phyloP scores from a whole-genome alignment of 1,139 yeast genomes.

The Candida neerlandica region DNA sequence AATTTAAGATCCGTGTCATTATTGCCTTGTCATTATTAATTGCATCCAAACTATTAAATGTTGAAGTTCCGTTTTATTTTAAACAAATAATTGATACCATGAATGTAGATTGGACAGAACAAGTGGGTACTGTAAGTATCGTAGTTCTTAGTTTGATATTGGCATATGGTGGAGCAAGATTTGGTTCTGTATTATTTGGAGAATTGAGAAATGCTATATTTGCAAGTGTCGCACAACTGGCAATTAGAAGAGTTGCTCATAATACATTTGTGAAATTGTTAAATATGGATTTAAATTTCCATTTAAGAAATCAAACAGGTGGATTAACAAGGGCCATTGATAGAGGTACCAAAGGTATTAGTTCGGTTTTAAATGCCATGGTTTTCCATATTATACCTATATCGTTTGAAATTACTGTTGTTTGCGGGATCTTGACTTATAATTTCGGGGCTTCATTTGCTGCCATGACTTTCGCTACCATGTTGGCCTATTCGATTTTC shows the following conservation, averaged over 20 bases:
- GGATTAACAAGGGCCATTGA: constrained; percentile 96
- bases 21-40: constrained; percentile 73
- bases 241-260: constrained; percentile 86
- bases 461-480: constrained; percentile 82
- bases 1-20: constrained; percentile 74
- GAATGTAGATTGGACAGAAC: constrained; percentile 84
- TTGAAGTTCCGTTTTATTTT: constrained; percentile 94
- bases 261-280: constrained; percentile 84
- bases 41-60: constrained; percentile 81
- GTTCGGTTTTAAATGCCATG: constrained; percentile 91
- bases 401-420: constrained; percentile 86
- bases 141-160: constrained; percentile 74
- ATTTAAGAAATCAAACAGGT: constrained; percentile 90
- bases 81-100: constrained; percentile 86
- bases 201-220: constrained; percentile 93
- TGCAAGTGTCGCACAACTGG: constrained; percentile 94
- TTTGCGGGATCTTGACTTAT: constrained; percentile 90
- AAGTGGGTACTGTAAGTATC: constrained; percentile 61
- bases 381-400: constrained; percentile 95
- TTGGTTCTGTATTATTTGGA: constrained; percentile 93
- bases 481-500: constrained; percentile 83
- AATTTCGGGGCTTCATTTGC: constrained; percentile 91
- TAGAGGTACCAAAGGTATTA: constrained; percentile 96
- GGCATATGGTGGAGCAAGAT: constrained; percentile 92
- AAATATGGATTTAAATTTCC: constrained; percentile 86